These are phyloP conservation scores for Leptosphaerulina australis DNA, from an alignment of 2,329 filamentous ascomycete species.

Conservation along the genomic window DNA sequence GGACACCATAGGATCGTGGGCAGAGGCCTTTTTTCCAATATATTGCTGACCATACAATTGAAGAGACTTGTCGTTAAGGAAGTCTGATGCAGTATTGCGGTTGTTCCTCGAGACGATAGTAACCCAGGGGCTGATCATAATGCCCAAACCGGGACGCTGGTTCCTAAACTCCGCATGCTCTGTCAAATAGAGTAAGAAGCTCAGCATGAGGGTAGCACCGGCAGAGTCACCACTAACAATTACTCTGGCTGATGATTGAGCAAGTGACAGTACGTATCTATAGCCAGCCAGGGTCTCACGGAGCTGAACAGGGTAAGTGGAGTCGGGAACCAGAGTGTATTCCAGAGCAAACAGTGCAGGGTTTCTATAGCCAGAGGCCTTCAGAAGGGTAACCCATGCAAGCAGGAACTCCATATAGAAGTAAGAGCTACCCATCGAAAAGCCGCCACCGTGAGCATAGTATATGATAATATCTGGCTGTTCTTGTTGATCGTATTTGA, in stretches of 20 bases:
- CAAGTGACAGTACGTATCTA: conserved; percentile 67
- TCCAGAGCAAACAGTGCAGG: conserved; percentile 81
- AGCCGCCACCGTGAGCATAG: conserved; percentile 83
- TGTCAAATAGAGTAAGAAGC: conserved; percentile 71
- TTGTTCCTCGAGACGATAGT: conserved; percentile 72
- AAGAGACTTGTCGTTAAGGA: conserved; percentile 69
- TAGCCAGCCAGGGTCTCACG: conserved; percentile 74
- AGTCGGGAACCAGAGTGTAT: conserved; percentile 79
- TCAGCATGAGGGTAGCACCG: conserved; percentile 74
- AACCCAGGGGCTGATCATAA: conserved; percentile 82
- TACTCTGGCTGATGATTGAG: conserved; percentile 64
- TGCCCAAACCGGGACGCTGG: conserved; percentile 64
- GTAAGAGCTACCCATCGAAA: conserved; percentile 79
- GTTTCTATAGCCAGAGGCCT: conserved; percentile 70
- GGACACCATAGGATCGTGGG: conserved; percentile 66
- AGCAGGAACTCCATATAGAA: conserved; percentile 85
- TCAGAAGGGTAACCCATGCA: conserved; percentile 70
- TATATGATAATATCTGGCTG: conserved; percentile 79
- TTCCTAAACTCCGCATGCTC: conserved; percentile 52
- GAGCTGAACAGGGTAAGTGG: conserved; percentile 74
- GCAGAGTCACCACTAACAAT: conserved; percentile 81
- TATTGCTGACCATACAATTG: conserved; percentile 75
- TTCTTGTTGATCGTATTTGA: conserved; percentile 64
- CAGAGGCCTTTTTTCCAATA: conserved; percentile 58
- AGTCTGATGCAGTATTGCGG: conserved; percentile 74